These are phyloP conservation scores for Botrytis pseudocinerea DNA, from an alignment of 2,329 filamentous ascomycete species.

Conservation along the genomic window DNA sequence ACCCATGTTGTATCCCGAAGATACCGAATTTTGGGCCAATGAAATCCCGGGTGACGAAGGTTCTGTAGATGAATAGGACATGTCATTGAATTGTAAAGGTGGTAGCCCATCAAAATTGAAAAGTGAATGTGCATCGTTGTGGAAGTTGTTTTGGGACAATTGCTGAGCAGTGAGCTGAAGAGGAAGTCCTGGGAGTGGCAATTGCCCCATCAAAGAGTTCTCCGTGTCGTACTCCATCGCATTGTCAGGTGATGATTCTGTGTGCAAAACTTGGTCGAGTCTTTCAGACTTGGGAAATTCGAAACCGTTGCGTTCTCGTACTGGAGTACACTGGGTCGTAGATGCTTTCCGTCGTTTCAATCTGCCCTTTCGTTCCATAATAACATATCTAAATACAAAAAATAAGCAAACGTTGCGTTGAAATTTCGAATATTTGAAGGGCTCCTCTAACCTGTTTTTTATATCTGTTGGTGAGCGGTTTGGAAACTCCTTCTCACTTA, in stretches of 20 bases:
- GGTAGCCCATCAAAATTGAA: slow-evolving; percentile 19
- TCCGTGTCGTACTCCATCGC: slow-evolving; percentile 6
- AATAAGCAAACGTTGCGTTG: slow-evolving; percentile 6
- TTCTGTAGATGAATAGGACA: slow-evolving; percentile 16
- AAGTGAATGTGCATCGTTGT: slow-evolving; percentile 2
- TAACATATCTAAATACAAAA: slow-evolving; percentile 19
- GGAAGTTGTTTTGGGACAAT: slow-evolving; percentile 8
- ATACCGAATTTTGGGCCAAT: slow-evolving; percentile 3
- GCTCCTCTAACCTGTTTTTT: slow-evolving; percentile 16
- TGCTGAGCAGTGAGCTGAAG: slow-evolving; percentile 3
- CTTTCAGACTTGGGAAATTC: not conserved
- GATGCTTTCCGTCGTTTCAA: slow-evolving; percentile 15
- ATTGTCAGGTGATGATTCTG: slow-evolving; percentile 18
- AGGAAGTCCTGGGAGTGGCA: slow-evolving; percentile 8
- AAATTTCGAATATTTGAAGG: not conserved
- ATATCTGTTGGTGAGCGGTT: slow-evolving; percentile 18
- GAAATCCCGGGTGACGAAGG: slow-evolving; percentile 17
- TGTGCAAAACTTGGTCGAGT: slow-evolving; percentile 11
- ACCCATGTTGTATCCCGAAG: slow-evolving; percentile 10
- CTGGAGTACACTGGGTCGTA: slow-evolving; percentile 1
- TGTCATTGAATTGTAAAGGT: slow-evolving; percentile 14
- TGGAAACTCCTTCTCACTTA: slow-evolving; percentile 20
- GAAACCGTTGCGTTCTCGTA: slow-evolving; percentile 6
- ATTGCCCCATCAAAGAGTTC: slow-evolving; percentile 14
- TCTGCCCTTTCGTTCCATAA: slow-evolving; percentile 17